Conservation (phyloP, 2,329 filamentous ascomycete species). For the Colletotrichum kahawae region DNA sequence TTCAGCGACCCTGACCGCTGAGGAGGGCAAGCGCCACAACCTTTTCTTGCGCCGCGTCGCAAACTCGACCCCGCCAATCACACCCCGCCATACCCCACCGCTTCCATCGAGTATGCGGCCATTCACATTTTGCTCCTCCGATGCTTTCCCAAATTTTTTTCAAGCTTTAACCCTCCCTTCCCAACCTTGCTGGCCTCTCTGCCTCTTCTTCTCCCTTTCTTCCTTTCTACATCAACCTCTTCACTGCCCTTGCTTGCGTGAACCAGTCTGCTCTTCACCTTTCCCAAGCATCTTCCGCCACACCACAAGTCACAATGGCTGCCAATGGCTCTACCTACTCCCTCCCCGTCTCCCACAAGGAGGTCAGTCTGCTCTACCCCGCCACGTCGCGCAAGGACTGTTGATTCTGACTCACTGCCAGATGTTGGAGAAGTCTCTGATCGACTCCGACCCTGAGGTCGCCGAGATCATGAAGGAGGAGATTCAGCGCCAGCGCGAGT, state of each 20-base stretch:
- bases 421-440: constrained; percentile 95
- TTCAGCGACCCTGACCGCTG: not conserved
- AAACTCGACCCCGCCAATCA: constrained; percentile 22
- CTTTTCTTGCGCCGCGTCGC: not conserved
- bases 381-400: constrained; percentile 19
- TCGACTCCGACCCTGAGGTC: constrained; percentile 92
- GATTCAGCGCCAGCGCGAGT: constrained; percentile 96
- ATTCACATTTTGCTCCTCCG: constrained; percentile 19
- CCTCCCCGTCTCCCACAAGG: constrained; percentile 59
- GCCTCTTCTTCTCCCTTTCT: not conserved
- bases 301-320: constrained; percentile 40
- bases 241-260: constrained; percentile 20
- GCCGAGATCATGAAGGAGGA: constrained; percentile 96
- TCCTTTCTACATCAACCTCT: constrained; percentile 4
- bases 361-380: constrained; percentile 41
- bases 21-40: not conserved
- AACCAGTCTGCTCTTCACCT: not conserved
- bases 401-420: constrained; percentile 47
- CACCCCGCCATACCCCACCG: constrained; percentile 23
- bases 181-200: constrained; percentile 1
- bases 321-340: constrained; percentile 52
- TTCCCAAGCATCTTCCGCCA: not conserved
- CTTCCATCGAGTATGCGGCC: constrained; percentile 13
- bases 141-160: constrained; percentile 12
- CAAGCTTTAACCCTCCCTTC: constrained; percentile 18